Evolutionary conservation across 345 rosid species (phyloP).

Genomic region (Citrus unshiu): DNA sequence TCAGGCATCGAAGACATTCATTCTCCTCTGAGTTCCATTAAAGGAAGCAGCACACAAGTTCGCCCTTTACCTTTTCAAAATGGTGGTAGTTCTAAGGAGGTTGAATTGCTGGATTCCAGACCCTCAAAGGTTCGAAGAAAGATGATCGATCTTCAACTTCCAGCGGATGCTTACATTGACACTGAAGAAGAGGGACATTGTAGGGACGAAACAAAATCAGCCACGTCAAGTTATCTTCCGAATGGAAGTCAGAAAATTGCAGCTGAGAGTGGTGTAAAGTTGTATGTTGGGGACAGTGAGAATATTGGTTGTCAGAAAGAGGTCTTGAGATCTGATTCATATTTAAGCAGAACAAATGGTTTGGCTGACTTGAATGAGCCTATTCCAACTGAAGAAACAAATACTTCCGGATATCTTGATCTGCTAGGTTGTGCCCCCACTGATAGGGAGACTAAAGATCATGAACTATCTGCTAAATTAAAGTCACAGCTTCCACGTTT

Average conservation of each 20-base stretch:
- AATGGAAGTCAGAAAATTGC: constrained; percentile 38
- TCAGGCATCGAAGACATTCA: constrained; percentile 43
- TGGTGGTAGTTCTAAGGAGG: constrained; percentile 47
- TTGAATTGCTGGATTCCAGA: constrained; percentile 59
- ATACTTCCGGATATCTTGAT: constrained; percentile 34
- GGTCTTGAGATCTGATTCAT: constrained; percentile 37
- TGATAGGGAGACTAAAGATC: constrained; percentile 34
- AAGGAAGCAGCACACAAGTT: constrained; percentile 48
- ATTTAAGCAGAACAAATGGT: constrained; percentile 33
- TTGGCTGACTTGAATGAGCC: constrained; percentile 86
- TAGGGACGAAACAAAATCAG: constrained; percentile 33
- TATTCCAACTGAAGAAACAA: constrained; percentile 45
- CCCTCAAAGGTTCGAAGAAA: constrained; percentile 71
- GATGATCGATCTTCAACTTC: constrained; percentile 83
- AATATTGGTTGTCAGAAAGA: constrained; percentile 35
- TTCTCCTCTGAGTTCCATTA: constrained; percentile 53
- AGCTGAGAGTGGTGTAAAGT: constrained; percentile 34
- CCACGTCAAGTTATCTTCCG: constrained; percentile 40
- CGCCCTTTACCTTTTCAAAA: constrained; percentile 49
- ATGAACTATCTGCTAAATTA: constrained; percentile 26
- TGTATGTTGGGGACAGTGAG: constrained; percentile 25
- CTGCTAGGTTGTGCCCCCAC: constrained; percentile 20
- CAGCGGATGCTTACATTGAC: constrained; percentile 72
- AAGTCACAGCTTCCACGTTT: constrained; percentile 38
- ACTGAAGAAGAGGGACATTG: constrained; percentile 41